Conservation (phyloP, 129 eudicot genomes). For the Tagetes patula region DNA sequence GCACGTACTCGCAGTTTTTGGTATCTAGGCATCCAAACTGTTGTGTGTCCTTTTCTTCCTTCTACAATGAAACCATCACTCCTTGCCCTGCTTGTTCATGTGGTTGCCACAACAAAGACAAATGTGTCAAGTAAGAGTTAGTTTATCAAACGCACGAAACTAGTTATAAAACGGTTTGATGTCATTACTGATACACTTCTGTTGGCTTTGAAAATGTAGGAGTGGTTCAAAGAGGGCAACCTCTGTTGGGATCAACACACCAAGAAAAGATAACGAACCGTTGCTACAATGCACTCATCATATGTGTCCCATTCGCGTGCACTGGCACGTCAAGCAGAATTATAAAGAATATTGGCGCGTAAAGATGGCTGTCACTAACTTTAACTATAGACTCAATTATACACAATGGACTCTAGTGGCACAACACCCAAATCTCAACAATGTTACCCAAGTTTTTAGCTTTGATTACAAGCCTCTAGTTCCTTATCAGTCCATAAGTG, state of each 20-base stretch:
- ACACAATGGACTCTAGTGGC: constrained; percentile 88
- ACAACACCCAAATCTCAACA: constrained; percentile 87
- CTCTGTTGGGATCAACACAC: constrained; percentile 57
- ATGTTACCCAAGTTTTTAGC: constrained; percentile 87
- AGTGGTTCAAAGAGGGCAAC: constrained; percentile 50
- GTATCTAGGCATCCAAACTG: constrained; percentile 62
- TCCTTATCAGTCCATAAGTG: constrained; percentile 80
- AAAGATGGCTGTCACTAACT: constrained; percentile 71
- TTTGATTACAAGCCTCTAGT: constrained; percentile 79
- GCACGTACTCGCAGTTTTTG: constrained; percentile 72
- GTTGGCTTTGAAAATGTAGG: constrained; percentile 39
- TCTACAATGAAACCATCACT: constrained; percentile 72
- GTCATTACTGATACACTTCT: background rate
- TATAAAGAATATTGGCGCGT: constrained; percentile 84
- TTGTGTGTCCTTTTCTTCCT: constrained; percentile 79
- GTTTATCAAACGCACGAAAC: background rate
- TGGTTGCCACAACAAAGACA: constrained; percentile 71
- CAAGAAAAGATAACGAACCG: constrained; percentile 67
- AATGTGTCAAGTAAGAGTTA: constrained; percentile 57
- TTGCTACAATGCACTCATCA: constrained; percentile 82
- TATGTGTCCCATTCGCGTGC: constrained; percentile 88
- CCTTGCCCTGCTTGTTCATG: constrained; percentile 85
- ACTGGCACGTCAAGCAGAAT: constrained; percentile 82
- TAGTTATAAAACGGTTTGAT: background rate
- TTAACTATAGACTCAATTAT: constrained; percentile 69